Percentiles rank a stretch among this genome's conserved stretches.
Conservation (phyloP, 768 basidiomycete species). For the Crucibulum laeve region DNA sequence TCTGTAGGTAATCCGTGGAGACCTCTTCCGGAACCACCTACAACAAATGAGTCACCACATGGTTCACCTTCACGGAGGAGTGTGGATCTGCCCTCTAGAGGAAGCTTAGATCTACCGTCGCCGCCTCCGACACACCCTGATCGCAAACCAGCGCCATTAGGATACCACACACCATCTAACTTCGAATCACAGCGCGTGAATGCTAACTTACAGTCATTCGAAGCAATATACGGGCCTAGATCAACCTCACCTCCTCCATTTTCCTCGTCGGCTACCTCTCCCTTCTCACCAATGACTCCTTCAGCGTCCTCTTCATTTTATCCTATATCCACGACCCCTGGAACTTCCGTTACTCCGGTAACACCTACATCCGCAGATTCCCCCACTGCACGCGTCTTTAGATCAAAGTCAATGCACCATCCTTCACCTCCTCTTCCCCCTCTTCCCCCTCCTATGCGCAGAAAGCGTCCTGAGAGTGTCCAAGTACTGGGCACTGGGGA, state of each 20-base stretch:
- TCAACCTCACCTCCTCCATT: not conserved
- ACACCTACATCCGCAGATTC: slow-evolving; percentile 13
- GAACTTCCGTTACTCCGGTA: slow-evolving; percentile 5
- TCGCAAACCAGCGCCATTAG: slow-evolving; percentile 25
- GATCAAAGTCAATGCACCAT: slow-evolving; percentile 55
- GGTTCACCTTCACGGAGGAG: slow-evolving; percentile 19
- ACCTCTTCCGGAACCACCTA: slow-evolving; percentile 9
- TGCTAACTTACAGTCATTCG: slow-evolving; percentile 14
- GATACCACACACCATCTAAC: slow-evolving; percentile 7
- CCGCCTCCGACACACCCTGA: slow-evolving; percentile 55
- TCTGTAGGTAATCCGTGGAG: not conserved
- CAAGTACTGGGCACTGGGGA: slow-evolving; percentile 35
- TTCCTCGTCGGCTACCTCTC: slow-evolving; percentile 7
- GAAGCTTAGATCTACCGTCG: no score
- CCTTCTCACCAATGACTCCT: slow-evolving; percentile 3
- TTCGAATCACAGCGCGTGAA: not conserved
- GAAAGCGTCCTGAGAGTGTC: slow-evolving; percentile 61
- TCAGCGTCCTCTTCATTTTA: slow-evolving; percentile 5
- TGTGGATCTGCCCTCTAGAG: slow-evolving; percentile 13
- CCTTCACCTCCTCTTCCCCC: slow-evolving; percentile 27
- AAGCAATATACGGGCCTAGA: slow-evolving; percentile 13
- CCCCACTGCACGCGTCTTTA: slow-evolving; percentile 35
- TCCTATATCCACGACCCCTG: slow-evolving; percentile 6
- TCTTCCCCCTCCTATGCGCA: slow-evolving; percentile 37
- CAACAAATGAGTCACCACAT: slow-evolving; percentile 16